Evolutionary conservation across 805 yeast species (phyloP), one percentile per base, ranked within the genome.

Genomic region (Torulaspora maleeae): DNA sequence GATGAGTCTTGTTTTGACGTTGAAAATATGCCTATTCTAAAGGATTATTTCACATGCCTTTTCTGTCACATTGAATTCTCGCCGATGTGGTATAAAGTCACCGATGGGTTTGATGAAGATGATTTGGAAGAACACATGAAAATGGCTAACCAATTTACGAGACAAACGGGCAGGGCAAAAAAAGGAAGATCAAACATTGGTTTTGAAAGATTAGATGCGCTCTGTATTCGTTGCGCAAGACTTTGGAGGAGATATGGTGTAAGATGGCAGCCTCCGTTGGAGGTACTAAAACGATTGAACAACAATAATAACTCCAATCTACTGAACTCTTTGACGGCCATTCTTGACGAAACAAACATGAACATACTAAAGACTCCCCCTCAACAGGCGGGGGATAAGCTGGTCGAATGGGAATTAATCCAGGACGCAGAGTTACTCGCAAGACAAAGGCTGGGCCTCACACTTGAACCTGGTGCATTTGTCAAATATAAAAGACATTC

Each of bases 191-290:
- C 46, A 10, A 27, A 43, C 5, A 17, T 20, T 5, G 27, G 54
- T 0, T 54, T 59, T 8, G 59, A 67, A 5, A 56, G 68, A 1
- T 67, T 79, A 1, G 64, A 71, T 12, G 96, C 89, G 0, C 68
- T 91, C 11, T 91, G 99, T 63, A 67, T 75, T 24, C 72, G 98
- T 43, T 91, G 99, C 69, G 96, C 96, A 0, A 74, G 85, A 47
- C 60, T 93, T 24, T 91, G 98, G 98, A 75, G 96, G 62, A 70
- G 95, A 32, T 91, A 91, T 63, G 96, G 89, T 0, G 81, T 86
- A 0, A 73, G 71, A 8, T 93, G 98, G 98, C 87, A 82, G 52
- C 80, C 79, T 27, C 96, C 96, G 0, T 54, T 66, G 19, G 88
- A 82, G 43, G 80, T 86, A 0, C 64, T 79, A 35, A 77, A 73